Conservation (phyloP, 306 rosid genomes). For the Geum urbanum region DNA sequence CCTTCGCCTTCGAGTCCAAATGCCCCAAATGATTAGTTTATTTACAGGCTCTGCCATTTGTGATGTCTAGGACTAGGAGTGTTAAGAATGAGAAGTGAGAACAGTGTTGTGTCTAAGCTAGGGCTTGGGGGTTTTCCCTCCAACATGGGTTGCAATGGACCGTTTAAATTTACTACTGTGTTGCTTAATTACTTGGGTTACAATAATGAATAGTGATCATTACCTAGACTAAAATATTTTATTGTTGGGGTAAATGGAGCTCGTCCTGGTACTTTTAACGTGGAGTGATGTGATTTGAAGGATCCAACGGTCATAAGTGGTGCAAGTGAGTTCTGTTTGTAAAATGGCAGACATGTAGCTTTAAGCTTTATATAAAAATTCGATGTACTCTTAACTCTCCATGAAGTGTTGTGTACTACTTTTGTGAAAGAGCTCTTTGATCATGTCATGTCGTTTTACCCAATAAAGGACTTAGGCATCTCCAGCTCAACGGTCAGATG, state of each 20-base stretch:
- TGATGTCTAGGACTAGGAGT: neutral
- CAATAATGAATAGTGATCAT: neutral
- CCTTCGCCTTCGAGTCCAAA: slow-evolving; percentile 70
- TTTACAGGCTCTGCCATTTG: neutral
- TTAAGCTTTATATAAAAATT: neutral
- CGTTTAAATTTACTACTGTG: neutral
- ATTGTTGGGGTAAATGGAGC: neutral
- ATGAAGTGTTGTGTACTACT: neutral
- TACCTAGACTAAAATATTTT: neutral
- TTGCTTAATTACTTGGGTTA: neutral
- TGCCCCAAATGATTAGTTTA: slow-evolving; percentile 27
- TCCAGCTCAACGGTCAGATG: no score
- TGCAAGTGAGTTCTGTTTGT: neutral
- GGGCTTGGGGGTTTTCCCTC: neutral
- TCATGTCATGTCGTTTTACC: neutral
- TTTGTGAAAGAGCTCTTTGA: neutral
- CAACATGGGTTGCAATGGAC: neutral
- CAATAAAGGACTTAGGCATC: neutral
- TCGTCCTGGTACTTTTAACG: neutral
- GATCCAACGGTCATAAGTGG: slow-evolving; percentile 4
- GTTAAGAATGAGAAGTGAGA: no score
- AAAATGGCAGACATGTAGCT: neutral
- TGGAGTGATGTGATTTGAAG: neutral
- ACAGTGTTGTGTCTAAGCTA: no score
- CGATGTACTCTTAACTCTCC: no score